Evolutionary conservation across 176 grass and related monocot species (phyloP).

Genomic region (Areca catechu): DNA sequence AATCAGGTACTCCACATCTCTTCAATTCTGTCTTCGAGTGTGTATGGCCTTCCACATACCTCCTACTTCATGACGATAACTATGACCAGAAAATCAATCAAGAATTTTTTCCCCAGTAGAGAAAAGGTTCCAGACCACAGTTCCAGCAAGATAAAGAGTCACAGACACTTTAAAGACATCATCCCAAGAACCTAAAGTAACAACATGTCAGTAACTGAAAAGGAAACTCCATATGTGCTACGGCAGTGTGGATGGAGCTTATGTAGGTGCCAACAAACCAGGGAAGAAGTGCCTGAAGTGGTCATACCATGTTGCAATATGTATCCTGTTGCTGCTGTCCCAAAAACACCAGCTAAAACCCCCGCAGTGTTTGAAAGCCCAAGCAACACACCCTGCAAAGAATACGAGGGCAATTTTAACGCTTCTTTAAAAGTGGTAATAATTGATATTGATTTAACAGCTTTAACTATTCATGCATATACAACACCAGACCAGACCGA

Average conservation of each 20-base stretch:
- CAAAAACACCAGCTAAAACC: conserved; percentile 90
- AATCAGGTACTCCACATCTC: too few relatives aligned
- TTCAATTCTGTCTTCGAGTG: too few relatives aligned
- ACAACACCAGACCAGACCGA: neutral
- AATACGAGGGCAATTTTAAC: conserved; percentile 2
- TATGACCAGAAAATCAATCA: conserved; percentile 35
- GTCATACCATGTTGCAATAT: conserved; percentile 82
- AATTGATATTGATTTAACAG: neutral
- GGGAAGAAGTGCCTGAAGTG: neutral
- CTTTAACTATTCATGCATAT: too few relatives aligned
- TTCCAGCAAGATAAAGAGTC: conserved; percentile 68
- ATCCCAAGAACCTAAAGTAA: conserved; percentile 79
- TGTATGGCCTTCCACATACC: too few relatives aligned
- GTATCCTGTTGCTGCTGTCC: conserved; percentile 85
- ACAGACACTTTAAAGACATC: conserved; percentile 84
- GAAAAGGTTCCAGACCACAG: conserved; percentile 87
- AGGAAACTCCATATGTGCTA: neutral
- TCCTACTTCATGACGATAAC: too few relatives aligned
- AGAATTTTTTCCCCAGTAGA: conserved; percentile 89
- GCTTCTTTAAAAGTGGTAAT: conserved; percentile 16
- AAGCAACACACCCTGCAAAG: conserved; percentile 69
- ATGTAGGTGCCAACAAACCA: neutral
- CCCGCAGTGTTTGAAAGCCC: conserved; percentile 94
- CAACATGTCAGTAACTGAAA: too few relatives aligned
- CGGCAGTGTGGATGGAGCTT: too few relatives aligned